A percentile compares a stretch with the other conserved stretches of the same genome.
phyloP scores from a whole-genome alignment of 2,329 filamentous ascomycete genomes.

The Teratosphaeria destructans region DNA sequence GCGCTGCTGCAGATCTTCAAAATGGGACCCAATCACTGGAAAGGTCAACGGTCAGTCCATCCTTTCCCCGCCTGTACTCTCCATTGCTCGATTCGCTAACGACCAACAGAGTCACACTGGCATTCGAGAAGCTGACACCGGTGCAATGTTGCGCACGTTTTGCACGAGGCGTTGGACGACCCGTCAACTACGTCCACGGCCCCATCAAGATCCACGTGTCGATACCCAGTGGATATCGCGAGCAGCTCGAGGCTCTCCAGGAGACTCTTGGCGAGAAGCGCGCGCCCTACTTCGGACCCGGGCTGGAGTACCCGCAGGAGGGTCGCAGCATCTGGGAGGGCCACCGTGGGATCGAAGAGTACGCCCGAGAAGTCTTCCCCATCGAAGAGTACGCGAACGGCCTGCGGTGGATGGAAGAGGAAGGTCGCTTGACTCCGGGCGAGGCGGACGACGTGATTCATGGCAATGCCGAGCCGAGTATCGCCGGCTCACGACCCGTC shows the following conservation, averaged over 20 bases:
- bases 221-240: constrained; percentile 77
- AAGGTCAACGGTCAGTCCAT: constrained; percentile 52
- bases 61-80: not conserved
- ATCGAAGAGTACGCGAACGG: constrained; percentile 93
- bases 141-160: constrained; percentile 73
- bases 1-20: constrained; percentile 91
- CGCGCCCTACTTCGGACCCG: constrained; percentile 53
- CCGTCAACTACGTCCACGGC: constrained; percentile 65
- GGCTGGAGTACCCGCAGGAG: constrained; percentile 55
- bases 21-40: constrained; percentile 79
- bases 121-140: constrained; percentile 82
- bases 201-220: constrained; percentile 77
- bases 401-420: constrained; percentile 74
- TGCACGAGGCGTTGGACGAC: constrained; percentile 63
- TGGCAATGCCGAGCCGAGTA: constrained; percentile 5
- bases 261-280: constrained; percentile 48
- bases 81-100: not conserved
- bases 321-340: constrained; percentile 84
- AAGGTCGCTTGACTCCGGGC: constrained; percentile 17
- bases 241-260: constrained; percentile 64
- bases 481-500: constrained; percentile 14
- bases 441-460: constrained; percentile 11
- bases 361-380: constrained; percentile 85
- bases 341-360: constrained; percentile 82
- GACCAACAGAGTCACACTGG: constrained; percentile 61